These are phyloP conservation scores for Yamadazyma trypodendri DNA, from an alignment of 1,139 yeast genomes.

Conservation along the genomic window DNA sequence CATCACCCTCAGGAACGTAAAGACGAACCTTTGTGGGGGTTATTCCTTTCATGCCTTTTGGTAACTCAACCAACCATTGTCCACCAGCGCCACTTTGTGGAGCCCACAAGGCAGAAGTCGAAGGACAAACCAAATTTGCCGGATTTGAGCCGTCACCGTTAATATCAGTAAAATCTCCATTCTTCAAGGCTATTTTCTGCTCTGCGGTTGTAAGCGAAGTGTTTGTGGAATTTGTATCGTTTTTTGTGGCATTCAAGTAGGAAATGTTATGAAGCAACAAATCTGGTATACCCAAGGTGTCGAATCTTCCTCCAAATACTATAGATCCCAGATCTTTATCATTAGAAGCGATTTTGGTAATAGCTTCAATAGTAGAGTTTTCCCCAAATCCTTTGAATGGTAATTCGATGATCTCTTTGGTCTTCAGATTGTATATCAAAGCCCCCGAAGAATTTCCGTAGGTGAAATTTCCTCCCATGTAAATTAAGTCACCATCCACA, in stretches of 20 bases:
- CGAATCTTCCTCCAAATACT: slow-evolving; percentile 78
- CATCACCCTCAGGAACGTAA: slow-evolving; percentile 55
- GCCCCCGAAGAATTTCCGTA: slow-evolving; percentile 59
- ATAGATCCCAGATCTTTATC: slow-evolving; percentile 43
- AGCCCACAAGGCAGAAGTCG: slow-evolving; percentile 51
- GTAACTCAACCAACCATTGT: slow-evolving; percentile 65
- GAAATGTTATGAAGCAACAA: slow-evolving; percentile 37
- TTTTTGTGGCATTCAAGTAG: slow-evolving; percentile 22
- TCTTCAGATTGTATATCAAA: slow-evolving; percentile 59
- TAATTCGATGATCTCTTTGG: slow-evolving; percentile 43
- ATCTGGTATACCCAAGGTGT: slow-evolving; percentile 56
- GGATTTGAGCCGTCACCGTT: slow-evolving; percentile 43
- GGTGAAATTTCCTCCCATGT: slow-evolving; percentile 78
- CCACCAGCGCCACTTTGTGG: slow-evolving; percentile 53
- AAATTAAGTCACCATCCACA: slow-evolving; percentile 45
- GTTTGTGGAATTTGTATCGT: slow-evolving; percentile 29
- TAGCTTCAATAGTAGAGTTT: slow-evolving; percentile 62
- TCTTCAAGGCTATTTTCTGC: slow-evolving; percentile 63
- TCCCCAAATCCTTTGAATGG: slow-evolving; percentile 79
- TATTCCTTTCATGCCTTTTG: slow-evolving; percentile 50
- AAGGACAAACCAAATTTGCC: slow-evolving; percentile 60
- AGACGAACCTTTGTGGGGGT: slow-evolving; percentile 75
- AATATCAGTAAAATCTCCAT: slow-evolving; percentile 59
- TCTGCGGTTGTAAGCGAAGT: slow-evolving; percentile 52
- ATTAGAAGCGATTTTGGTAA: slow-evolving; percentile 42